Evolutionary conservation across 495 filamentous ascomycete genomes (phyloP).

Genomic region (Penicillium turbatum): DNA sequence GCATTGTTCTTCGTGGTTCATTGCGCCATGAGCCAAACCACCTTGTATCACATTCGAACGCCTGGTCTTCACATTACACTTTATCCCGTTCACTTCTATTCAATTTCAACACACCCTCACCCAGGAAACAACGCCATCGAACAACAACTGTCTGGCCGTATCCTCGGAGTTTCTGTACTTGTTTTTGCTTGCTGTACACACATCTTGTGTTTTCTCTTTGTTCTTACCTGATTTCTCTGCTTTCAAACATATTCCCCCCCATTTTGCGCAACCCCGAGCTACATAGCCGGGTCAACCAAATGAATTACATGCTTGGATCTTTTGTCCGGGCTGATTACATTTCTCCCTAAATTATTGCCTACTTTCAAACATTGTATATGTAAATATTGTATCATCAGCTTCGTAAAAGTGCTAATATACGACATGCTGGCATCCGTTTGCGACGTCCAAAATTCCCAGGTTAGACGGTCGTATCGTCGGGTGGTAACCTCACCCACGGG

Average conservation of each 20-base stretch:
- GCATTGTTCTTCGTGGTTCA: constrained; percentile 1
- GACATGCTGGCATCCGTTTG: no score
- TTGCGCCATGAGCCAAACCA: constrained; percentile 2
- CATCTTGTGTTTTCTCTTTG: neutral
- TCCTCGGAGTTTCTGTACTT: constrained; percentile 18
- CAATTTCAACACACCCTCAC: neutral
- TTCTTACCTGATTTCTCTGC: neutral
- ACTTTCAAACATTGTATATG: no score
- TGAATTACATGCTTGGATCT: constrained; percentile 10
- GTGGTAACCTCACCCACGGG: no score
- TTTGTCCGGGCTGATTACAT: constrained; percentile 1
- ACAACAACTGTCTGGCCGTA: constrained; percentile 15
- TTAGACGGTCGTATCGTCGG: no score
- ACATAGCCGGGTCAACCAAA: constrained; percentile 24
- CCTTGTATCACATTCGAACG: constrained; percentile 16
- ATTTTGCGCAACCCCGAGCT: constrained; percentile 15
- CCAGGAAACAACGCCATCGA: constrained; percentile 14
- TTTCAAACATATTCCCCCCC: constrained; percentile 24
- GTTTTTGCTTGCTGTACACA: neutral
- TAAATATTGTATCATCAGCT: no score
- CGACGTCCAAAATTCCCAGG: neutral
- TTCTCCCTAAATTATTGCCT: neutral
- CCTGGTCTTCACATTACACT: neutral
- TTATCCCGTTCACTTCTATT: neutral
- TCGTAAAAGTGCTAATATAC: no score